Conservation (phyloP, 352 stramenopile genomes). For the Labyrinthula sp. region DNA sequence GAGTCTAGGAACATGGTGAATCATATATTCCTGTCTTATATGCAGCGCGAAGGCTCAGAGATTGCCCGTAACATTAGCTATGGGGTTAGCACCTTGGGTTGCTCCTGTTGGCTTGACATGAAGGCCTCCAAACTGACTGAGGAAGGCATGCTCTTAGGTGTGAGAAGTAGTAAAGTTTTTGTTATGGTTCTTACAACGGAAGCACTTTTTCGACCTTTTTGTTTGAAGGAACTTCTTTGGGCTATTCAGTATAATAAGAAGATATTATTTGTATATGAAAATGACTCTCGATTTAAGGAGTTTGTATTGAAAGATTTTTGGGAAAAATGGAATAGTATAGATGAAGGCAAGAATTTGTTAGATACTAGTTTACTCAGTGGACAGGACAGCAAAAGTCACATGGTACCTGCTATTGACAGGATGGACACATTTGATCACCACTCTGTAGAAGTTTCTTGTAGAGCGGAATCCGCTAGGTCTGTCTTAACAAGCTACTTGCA, state of each 20-base stretch:
- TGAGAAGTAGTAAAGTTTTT: conserved; percentile 11
- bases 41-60: conserved; percentile 15
- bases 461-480: too few species aligned
- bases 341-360: too few species aligned
- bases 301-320: too few species aligned
- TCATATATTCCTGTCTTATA: conserved; percentile 19
- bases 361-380: too few species aligned
- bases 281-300: too few species aligned
- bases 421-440: too few species aligned
- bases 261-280: conserved; percentile 13
- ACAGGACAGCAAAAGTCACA: too few species aligned
- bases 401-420: too few species aligned
- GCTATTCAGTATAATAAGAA: conserved; percentile 9
- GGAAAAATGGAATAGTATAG: too few species aligned
- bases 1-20: conserved; percentile 2
- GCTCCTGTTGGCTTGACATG: conserved; percentile 22
- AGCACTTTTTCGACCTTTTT: conserved; percentile 23
- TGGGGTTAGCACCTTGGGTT: conserved; percentile 2
- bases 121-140: conserved; percentile 17
- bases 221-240: conserved; percentile 25
- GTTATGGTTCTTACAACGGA: conserved; percentile 12
- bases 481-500: too few species aligned
- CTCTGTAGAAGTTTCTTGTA: too few species aligned
- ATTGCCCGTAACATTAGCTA: conserved; percentile 21
- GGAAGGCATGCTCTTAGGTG: conserved; percentile 3